Evolutionary conservation across 129 eudicot species (phyloP).

Genomic region (Chrysanthemum makinoi): DNA sequence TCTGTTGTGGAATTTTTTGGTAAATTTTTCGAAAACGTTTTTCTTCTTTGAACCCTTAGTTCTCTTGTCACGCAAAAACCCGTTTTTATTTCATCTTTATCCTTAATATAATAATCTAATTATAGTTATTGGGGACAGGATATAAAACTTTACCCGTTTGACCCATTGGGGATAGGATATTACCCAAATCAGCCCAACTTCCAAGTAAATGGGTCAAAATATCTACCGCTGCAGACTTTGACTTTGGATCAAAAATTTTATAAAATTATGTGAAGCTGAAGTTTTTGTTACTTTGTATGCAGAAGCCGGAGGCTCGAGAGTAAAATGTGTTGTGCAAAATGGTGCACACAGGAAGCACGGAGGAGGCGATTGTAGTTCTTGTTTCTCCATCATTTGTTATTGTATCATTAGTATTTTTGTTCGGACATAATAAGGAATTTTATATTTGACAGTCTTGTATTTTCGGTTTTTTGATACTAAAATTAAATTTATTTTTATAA

Average conservation of each 20-base stretch:
- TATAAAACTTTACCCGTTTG: background rate
- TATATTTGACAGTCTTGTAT: slow-evolving; percentile 24
- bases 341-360: no score
- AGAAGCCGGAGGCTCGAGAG: slow-evolving; percentile 26
- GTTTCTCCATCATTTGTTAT: no score
- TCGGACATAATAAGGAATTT: background rate
- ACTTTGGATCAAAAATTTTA: background rate
- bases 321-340: slow-evolving; percentile 18
- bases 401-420: no score
- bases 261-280: background rate
- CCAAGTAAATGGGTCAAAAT: background rate
- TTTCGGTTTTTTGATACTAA: slow-evolving; percentile 19
- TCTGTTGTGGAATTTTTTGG: no score
- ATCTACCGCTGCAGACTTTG: background rate
- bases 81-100: no score
- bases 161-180: background rate
- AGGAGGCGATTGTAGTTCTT: no score
- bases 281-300: slow-evolving; percentile 14
- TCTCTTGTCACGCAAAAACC: no score
- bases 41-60: no score
- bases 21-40: no score
- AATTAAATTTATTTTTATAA: slow-evolving; percentile 26
- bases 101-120: no score
- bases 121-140: no score
- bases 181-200: background rate